These are phyloP conservation scores for Irpex sp. DNA, from an alignment of 1,284 basidiomycete genomes.

Conservation along the genomic window DNA sequence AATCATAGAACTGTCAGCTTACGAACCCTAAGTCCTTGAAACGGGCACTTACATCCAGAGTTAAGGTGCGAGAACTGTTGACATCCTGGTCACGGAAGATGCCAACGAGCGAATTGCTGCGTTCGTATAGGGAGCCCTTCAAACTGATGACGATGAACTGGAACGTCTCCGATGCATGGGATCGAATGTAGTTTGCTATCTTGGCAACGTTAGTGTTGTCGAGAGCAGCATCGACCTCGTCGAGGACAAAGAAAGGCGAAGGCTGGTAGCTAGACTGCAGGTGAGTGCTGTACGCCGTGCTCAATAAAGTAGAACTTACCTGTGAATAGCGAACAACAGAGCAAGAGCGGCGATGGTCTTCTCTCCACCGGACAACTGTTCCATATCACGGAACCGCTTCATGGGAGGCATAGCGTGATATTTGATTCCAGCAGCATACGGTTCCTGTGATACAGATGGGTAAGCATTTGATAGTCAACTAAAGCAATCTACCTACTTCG, in stretches of 20 bases:
- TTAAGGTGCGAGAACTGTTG: conserved; percentile 85
- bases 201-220: conserved; percentile 95
- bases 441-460: conserved; percentile 57
- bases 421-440: conserved; percentile 92
- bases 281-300: conserved; percentile 8
- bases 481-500: conserved; percentile 51
- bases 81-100: conserved; percentile 92
- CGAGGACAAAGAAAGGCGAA: conserved; percentile 97
- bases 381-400: conserved; percentile 99
- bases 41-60: conserved; percentile 72
- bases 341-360: conserved; percentile 98
- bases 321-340: conserved; percentile 94
- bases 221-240: conserved; percentile 96
- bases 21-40: background rate
- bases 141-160: conserved; percentile 98
- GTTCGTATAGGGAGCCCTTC: conserved; percentile 88
- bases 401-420: conserved; percentile 99
- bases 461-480: no score
- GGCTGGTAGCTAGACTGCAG: conserved; percentile 75
- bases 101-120: conserved; percentile 86
- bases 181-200: conserved; percentile 85
- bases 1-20: conserved; percentile 6
- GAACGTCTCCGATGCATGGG: conserved; percentile 75
- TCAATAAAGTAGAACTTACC: conserved; percentile 36
- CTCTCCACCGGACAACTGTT: conserved; percentile 96